These are phyloP conservation scores for Pseudocercospora cruenta DNA, from an alignment of 2,329 filamentous ascomycete genomes.

Conservation along the genomic window DNA sequence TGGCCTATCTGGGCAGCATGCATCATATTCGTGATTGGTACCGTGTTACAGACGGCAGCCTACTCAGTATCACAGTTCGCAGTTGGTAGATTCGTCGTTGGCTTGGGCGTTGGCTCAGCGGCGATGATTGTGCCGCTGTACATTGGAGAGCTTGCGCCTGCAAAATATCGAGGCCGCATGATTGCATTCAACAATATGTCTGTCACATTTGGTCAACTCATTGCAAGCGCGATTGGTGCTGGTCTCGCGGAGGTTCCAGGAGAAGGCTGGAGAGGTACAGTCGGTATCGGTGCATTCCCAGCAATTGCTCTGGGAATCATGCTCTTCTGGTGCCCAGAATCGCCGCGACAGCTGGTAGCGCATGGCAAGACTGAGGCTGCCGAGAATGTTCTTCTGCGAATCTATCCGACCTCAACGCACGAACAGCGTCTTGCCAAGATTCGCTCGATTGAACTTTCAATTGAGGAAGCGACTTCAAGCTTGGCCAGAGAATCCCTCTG, in stretches of 20 bases:
- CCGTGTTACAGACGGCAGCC: slow-evolving; percentile 34
- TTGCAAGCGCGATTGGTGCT: slow-evolving; percentile 38
- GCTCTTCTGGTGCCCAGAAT: slow-evolving; percentile 54
- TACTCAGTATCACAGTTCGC: slow-evolving; percentile 47
- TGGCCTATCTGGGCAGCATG: slow-evolving; percentile 47
- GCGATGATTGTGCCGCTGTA: slow-evolving; percentile 52
- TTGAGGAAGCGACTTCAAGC: slow-evolving; percentile 47
- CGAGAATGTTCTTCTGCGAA: slow-evolving; percentile 41
- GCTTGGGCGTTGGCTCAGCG: slow-evolving; percentile 54
- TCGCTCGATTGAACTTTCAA: slow-evolving; percentile 44
- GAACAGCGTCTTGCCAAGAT: slow-evolving; percentile 52
- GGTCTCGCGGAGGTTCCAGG: slow-evolving; percentile 40
- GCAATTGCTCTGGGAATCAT: slow-evolving; percentile 50
- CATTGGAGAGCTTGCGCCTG: slow-evolving; percentile 56
- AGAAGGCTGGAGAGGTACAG: slow-evolving; percentile 57
- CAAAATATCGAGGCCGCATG: slow-evolving; percentile 54
- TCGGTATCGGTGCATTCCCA: slow-evolving; percentile 53
- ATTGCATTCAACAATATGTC: slow-evolving; percentile 55
- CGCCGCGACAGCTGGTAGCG: slow-evolving; percentile 52
- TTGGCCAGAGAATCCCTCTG: slow-evolving; percentile 48
- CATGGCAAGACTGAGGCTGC: slow-evolving; percentile 49
- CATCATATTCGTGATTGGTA: slow-evolving; percentile 46
- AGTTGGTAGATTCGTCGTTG: slow-evolving; percentile 52
- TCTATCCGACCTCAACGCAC: slow-evolving; percentile 49
- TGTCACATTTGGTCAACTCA: slow-evolving; percentile 39